Percentiles rank a stretch among this genome's conserved stretches.
These are phyloP conservation scores for Myxozyma melibiosi DNA, from an alignment of 805 yeast genomes.

Conservation along the genomic window DNA sequence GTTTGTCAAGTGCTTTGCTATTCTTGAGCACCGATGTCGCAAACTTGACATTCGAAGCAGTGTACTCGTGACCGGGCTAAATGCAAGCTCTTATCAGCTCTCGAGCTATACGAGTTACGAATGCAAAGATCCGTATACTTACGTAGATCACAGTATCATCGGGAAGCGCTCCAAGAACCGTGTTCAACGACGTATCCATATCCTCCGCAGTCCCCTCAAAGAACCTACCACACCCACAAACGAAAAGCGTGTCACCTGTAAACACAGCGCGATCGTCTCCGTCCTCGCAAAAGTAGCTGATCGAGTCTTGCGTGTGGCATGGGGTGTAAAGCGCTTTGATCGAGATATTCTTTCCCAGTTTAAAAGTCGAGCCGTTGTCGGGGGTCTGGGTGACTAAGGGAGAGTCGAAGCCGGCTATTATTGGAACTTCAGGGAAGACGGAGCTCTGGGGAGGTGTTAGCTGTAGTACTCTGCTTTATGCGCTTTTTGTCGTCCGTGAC, in stretches of 20 bases:
- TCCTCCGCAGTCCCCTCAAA: conserved; percentile 86
- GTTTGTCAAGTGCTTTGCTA: conserved; percentile 55
- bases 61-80: conserved; percentile 92
- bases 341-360: conserved; percentile 63
- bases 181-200: conserved; percentile 73
- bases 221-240: conserved; percentile 94
- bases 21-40: conserved; percentile 63
- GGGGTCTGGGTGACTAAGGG: conserved; percentile 75
- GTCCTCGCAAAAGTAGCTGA: conserved; percentile 80
- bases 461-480: too few relatives aligned
- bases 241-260: conserved; percentile 94
- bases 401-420: conserved; percentile 83
- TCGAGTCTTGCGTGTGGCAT: conserved; percentile 96
- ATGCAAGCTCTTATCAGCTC: not conserved
- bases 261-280: conserved; percentile 75
- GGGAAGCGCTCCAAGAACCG: conserved; percentile 62
- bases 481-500: too few relatives aligned
- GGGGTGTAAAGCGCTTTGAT: conserved; percentile 91
- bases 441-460: conserved; percentile 14
- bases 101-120: too few relatives aligned
- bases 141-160: conserved; percentile 66
- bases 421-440: conserved; percentile 53
- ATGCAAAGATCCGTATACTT: conserved; percentile 6
- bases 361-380: conserved; percentile 58
- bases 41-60: conserved; percentile 76